Base-by-base conservation (phyloP, 805 yeast species). In the Starmerella apis region DNA sequence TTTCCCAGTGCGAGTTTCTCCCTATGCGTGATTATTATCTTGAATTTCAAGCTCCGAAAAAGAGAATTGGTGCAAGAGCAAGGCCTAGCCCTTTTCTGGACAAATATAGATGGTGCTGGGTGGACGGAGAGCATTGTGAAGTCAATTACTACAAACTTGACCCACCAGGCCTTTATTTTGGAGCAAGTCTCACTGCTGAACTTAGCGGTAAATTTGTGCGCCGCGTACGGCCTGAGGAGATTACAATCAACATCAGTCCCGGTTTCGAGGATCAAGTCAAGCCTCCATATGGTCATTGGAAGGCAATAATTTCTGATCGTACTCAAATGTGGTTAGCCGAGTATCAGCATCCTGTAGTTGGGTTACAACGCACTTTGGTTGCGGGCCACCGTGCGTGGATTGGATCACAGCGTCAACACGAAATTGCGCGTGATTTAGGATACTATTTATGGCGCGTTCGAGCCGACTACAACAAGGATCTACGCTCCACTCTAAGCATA, bases 131-230 rank as follows among this genome's bases (percentile, higher is more conserved):
- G 58, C 82, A 77, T 60, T 96, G 90, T 62, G 88, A 81, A 59
- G 94, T 90, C 27, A 96, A 96, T 22, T 90, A 90, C 64, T 90
- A 90, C 65, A 73, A 90, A 62, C 81, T 90, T 44, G 98, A 90
- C 71, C 97, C 97, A 28, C 97, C 98, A 0, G 96, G 95, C 1
- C 70, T 90, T 49, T 90, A 88, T 64, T 75, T 96, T 66, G 98
- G 97, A 39, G 30, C 19, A 4, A 5, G 7, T 16, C 83, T 97
- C 66, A 97, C 96, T 61, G 87, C 90, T 0, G 97, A 88, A 65
- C 86, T 84, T 65, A 88, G 96, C 1, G 98, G 98, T 38, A 85
- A 82, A 63, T 68, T 87, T 50, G 90, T 90, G 64, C 77, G 81
- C 60, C 75, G 98, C 56, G 95, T 90, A 14, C 66, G 66, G 48